Base-by-base conservation (phyloP, 129 eudicot genomes). In the Lactuca saligna region DNA sequence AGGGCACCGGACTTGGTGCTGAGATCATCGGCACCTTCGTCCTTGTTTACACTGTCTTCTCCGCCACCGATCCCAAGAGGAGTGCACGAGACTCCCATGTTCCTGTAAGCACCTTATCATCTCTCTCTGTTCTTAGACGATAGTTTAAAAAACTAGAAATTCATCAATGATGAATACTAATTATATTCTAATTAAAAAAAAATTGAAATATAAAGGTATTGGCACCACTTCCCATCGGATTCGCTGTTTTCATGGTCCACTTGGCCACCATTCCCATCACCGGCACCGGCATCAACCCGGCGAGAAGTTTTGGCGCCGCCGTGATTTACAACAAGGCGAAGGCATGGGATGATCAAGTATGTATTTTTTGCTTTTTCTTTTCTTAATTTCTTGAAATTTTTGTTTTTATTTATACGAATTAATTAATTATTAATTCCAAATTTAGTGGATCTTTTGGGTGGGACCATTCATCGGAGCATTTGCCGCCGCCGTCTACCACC, bases 1-100 rank as follows among this genome's bases (percentile, higher is more conserved):
- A 70, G 54, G 97, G 97, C 10, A 83, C 84, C 4, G 97, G 91
- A 0, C 81, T 90, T 48, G 95, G 91, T 58, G 95, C 97, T 17
- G 97, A 90, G 83, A 90, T 90, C 7, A 87, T 90, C 61, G 97
- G 97, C 42, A 90, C 97, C 59, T 90, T 90, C 50, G 94, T 86
- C 31, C 84, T 90, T 78, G 97, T 90, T 64, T 89, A 89, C 85
- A 86, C 92, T 7, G 96, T 89, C 39, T 89, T 89, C 78, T 83
- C 96, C 0, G 93, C 97, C 75, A 90, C 97, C 37, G 95, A 90
- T 53, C 97, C 97, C 13, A 91, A 91, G 85, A 83, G 97, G 57
- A 91, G 62, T 46, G 97, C 97, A 6, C 76, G 95, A 84, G 97
- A 91, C 86, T 91, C 97, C 55, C 97, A 91, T 75, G 97, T 91